Base-by-base conservation (phyloP, 352 stramenopile genomes). In the Pythium insidiosum region DNA sequence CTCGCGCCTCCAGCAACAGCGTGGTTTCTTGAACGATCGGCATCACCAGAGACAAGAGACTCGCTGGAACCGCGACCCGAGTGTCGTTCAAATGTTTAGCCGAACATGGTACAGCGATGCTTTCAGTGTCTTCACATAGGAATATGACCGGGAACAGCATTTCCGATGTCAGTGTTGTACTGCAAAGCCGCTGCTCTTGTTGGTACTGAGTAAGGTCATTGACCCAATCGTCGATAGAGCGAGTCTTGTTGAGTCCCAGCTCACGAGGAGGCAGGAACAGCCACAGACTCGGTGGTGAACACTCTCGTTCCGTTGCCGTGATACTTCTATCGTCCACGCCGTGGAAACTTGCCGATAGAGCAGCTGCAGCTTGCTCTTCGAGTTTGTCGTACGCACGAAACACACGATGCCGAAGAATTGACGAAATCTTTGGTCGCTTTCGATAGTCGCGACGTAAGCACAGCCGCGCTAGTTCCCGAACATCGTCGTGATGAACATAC, bases 21-120 rank as follows among this genome's bases (percentile, higher is more conserved):
- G 65, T 84, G 4, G 74, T 70, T 50, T 87, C 74, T 47, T 80
- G 67, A 1, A 84, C 69, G 0, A 87, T 54, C 5, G 74, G 71
- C 58, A 76, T 68, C 29, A 75, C 63, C 1, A 87, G 55, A 11
- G 68, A 56, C n/a, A 87, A 48, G 33, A 84, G 48, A 10, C 68
- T 83, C 4, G 53, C 50, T 1, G 74, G 54, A 0, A 83, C 62
- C 5, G 43, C 51, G 3, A 64, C 16, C 1, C 55, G 55, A 4
- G 40, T 51, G 43, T 71, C 65, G 29, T 60, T 45, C 6, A 41
- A 38, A 0, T 59, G 55, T 0, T 47, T 61, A 10, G 40, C 46
- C 22, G 35, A 56, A 22, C 24, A 65, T 9, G n/a, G 48, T 16
- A 53, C 63, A 37, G 37, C 50, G 12, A 61, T 20, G 25, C 58